phyloP scores from a whole-genome alignment of 345 rosid species.

The Capsella bursapastoris region DNA sequence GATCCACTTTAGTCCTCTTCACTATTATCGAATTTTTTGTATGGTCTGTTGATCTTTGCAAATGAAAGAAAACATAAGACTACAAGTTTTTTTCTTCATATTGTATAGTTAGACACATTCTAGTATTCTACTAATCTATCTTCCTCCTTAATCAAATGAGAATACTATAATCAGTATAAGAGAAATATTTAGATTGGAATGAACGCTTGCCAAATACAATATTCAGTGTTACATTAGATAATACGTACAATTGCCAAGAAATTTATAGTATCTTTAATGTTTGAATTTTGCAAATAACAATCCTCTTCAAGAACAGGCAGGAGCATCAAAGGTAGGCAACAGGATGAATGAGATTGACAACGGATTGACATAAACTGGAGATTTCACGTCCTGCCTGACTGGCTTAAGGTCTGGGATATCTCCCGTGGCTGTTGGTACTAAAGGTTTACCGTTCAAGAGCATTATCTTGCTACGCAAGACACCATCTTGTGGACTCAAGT shows the following conservation, averaged over 20 bases:
- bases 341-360: conserved; percentile 77
- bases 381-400: conserved; percentile 46
- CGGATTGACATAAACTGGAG: conserved; percentile 59
- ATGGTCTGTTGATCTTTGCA: conserved; percentile 37
- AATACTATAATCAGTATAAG: background rate
- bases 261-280: background rate
- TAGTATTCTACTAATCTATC: conserved; percentile 26
- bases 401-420: conserved; percentile 72
- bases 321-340: conserved; percentile 77
- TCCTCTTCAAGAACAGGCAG: conserved; percentile 54
- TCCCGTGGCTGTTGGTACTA: conserved; percentile 56
- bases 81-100: conserved; percentile 20
- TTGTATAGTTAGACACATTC: conserved; percentile 42
- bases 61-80: conserved; percentile 35
- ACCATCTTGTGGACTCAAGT: conserved; percentile 74
- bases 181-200: background rate
- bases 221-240: background rate
- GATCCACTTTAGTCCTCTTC: conserved; percentile 33
- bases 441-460: conserved; percentile 77
- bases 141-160: conserved; percentile 31
- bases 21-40: conserved; percentile 1
- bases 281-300: background rate
- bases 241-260: conserved; percentile 20
- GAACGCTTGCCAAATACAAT: conserved; percentile 7
- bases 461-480: conserved; percentile 67